Base-by-base conservation (phyloP, 768 basidiomycete genomes). In the Calocera cornea region DNA sequence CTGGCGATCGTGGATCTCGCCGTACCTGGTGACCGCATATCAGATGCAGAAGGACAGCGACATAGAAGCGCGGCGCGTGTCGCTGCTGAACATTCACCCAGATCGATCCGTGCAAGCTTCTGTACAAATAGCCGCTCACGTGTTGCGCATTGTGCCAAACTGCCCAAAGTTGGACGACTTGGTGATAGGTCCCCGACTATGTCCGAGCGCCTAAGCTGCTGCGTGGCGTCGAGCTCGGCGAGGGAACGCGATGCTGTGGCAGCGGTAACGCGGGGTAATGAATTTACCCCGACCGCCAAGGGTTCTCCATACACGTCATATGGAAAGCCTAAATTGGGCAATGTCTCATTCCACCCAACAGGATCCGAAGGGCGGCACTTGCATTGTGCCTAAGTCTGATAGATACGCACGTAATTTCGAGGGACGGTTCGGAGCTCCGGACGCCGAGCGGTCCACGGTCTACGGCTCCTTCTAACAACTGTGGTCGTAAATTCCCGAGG, bases 281-380 rank as follows among this genome's bases (percentile, higher is more conserved):
- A 14, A 60, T 60, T n/a, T 60, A 60, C 54, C 54, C 54, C 54
- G 54, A 10, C 24, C 54, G 54, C 54, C 54, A 47, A 47, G 44
- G 19, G 19, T 24, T 19, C 19, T 19, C 36, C 5, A 17, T 47
- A 7, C 24, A 47, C 44, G 54, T 60, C 54, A 60, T 60, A 47
- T 47, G 44, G 19, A 24, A 19, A 24, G 44, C 19, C 44, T 47
- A 7, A 47, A 47, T 24, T 3, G 36, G 44, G 44, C 19, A 47
- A 47, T 47, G 44, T 47, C 44, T 19, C 19, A 24, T 19, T 19
- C 10, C 40, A 41, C 11, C 40, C 11, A 10, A 10, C 40, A 10
- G 40, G 40, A 41, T 10, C 19, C 19, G 11, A 41, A 41, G 40
- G 10, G 40, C n/a, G n/a, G n/a, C n/a, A n/a, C n/a, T n/a, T n/a